phyloP scores from a whole-genome alignment of 805 yeast species.

The Yarrowia alimentaria region DNA sequence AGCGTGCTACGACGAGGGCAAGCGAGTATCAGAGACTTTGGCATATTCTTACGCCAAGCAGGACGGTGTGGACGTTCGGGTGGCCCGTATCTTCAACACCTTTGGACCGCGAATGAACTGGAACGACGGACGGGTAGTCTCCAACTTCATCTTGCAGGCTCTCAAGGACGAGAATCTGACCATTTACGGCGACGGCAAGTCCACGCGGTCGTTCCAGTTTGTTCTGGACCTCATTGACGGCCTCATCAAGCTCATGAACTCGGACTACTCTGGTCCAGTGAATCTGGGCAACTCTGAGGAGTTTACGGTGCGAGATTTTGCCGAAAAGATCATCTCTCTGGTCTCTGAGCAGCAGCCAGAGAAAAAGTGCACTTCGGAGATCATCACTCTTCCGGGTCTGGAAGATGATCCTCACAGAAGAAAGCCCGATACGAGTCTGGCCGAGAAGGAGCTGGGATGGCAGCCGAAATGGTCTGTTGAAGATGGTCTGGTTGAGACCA shows the following conservation, averaged over 20 bases:
- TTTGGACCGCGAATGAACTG: slow-evolving; percentile 38
- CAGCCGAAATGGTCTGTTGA: slow-evolving; percentile 34
- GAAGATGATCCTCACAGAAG: slow-evolving; percentile 36
- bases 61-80: slow-evolving; percentile 35
- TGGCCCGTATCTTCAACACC: slow-evolving; percentile 37
- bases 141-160: slow-evolving; percentile 36
- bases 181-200: slow-evolving; percentile 34
- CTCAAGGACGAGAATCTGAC: slow-evolving; percentile 34
- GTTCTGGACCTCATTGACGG: slow-evolving; percentile 37
- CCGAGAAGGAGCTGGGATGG: slow-evolving; percentile 33
- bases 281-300: slow-evolving; percentile 37
- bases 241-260: slow-evolving; percentile 34
- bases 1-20: slow-evolving; percentile 38
- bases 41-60: slow-evolving; percentile 35
- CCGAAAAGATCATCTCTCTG: slow-evolving; percentile 32
- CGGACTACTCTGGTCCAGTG: slow-evolving; percentile 35
- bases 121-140: slow-evolving; percentile 37
- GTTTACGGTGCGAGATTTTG: slow-evolving; percentile 34
- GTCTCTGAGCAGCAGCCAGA: slow-evolving; percentile 30
- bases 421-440: slow-evolving; percentile 34
- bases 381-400: slow-evolving; percentile 32
- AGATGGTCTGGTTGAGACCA: slow-evolving; percentile 35
- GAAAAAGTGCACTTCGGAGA: slow-evolving; percentile 30
- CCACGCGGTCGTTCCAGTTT: slow-evolving; percentile 36
- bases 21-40: slow-evolving; percentile 36